Conservation (phyloP, 192 early-diverging fungal genomes). For the Backusella sp. region DNA sequence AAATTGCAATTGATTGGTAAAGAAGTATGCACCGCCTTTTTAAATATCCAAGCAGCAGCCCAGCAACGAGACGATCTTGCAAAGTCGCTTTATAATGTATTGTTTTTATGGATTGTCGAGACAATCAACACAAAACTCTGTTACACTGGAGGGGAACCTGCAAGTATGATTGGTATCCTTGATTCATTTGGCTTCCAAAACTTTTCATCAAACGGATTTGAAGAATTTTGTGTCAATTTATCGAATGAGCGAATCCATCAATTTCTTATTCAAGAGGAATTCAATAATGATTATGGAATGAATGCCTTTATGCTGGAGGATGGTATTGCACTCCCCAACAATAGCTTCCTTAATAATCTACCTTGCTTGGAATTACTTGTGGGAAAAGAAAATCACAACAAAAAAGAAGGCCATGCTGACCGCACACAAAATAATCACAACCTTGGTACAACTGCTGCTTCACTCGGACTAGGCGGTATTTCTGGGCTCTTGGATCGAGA, state of each 20-base stretch:
- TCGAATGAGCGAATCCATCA: conserved; percentile 45
- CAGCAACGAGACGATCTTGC: conserved; percentile 73
- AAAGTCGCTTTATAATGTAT: conserved; percentile 64
- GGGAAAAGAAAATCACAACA: conserved; percentile 14
- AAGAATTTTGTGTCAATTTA: conserved; percentile 49
- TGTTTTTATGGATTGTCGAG: conserved; percentile 80
- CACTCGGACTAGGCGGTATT: conserved; percentile 33
- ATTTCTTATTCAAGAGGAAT: conserved; percentile 46
- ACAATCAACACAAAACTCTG: conserved; percentile 68
- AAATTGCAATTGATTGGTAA: conserved; percentile 64
- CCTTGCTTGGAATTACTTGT: conserved; percentile 54
- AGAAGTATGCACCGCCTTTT: conserved; percentile 72
- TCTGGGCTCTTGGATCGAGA: conserved; percentile 43
- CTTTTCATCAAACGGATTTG: conserved; percentile 42
- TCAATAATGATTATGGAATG: conserved; percentile 47
- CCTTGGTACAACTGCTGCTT: neutral
- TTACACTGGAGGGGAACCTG: conserved; percentile 14
- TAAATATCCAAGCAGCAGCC: conserved; percentile 63
- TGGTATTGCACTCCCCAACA: conserved; percentile 54
- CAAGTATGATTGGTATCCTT: conserved; percentile 67
- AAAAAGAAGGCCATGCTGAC: neutral
- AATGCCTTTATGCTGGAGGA: conserved; percentile 59
- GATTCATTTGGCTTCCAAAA: conserved; percentile 65
- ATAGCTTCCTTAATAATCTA: conserved; percentile 45
- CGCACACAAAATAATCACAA: neutral